Evolutionary conservation across 1,284 basidiomycete species (phyloP), one percentile per base, ranked within the genome.

Genomic region (Marasmius fiardii): DNA sequence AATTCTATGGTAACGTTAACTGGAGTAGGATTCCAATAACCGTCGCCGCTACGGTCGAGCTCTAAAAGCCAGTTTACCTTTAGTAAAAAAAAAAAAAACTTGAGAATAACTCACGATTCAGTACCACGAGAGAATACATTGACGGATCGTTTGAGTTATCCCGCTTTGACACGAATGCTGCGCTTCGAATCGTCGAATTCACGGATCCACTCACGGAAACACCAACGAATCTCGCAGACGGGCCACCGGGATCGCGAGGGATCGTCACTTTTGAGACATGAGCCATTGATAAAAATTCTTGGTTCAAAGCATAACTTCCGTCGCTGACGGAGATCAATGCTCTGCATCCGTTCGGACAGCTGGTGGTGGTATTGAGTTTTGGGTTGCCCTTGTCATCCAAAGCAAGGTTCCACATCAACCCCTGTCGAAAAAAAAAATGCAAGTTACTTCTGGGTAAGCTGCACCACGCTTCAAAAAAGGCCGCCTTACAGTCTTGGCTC

Each of bases 371-470:
- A 0, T 81, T 77, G 1, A 81, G 72, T 58, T 70, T 71, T 0
- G 82, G 80, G 6, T 72, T 59, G 0, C 82, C 80, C 18, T 67
- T 72, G 0, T 74, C 64, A 49, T 81, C 74, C 16, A 80, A 71
- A 4, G 77, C 80, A 43, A 82, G 61, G 59, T 79, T 80, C 80
- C 81, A 84, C 76, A 80, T 80, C 37, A 81, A 60, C 0, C 70
- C 79, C n/a, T 71, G 67, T 39, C 70, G 43, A 18, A n/a, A 51
- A 11, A 23, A 16, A 4, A 41, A 24, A 51, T 16, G 43, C 16
- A 11, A 51, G 20, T 1, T 6, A 20, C 12, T 21, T 11, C 12
- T 2, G 20, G 10, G 48, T n/a, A 20, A 21, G 7, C 8, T 24
- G 7, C 18, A 10, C 10, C 10, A 31, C 28, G 28, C 5, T 31